Evolutionary conservation across 2,329 filamentous ascomycete genomes (phyloP).

Genomic region (Aspergillus ibericus): DNA sequence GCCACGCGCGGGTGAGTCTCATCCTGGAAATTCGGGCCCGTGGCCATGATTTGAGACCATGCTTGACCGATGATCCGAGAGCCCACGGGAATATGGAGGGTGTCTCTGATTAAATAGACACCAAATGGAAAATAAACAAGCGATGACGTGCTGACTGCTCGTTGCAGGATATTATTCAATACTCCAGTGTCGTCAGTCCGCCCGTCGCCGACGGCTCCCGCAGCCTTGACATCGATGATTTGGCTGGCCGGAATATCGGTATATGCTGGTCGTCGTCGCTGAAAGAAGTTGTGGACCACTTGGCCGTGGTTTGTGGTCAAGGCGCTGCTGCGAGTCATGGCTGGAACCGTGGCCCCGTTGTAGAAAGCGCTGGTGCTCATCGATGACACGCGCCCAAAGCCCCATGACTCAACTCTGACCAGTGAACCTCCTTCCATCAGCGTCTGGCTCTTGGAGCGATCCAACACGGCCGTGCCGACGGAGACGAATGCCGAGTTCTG

Average conservation of each 20-base stretch:
- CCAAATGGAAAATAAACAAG: constrained; percentile 76
- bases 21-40: constrained; percentile 31
- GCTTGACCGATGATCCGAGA: constrained; percentile 62
- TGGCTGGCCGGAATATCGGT: constrained; percentile 10
- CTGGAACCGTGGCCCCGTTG: constrained; percentile 8
- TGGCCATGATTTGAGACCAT: constrained; percentile 36
- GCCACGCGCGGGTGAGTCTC: constrained; percentile 23
- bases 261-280: constrained; percentile 15
- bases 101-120: constrained; percentile 68
- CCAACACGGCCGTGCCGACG: constrained; percentile 14
- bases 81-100: constrained; percentile 63
- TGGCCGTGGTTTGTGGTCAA: constrained; percentile 7
- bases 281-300: constrained; percentile 15
- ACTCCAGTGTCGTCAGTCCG: constrained; percentile 43
- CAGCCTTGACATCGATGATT: constrained; percentile 44
- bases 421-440: constrained; percentile 20
- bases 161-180: constrained; percentile 21
- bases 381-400: constrained; percentile 20
- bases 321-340: constrained; percentile 10
- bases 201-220: constrained; percentile 52
- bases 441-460: not conserved
- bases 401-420: constrained; percentile 20
- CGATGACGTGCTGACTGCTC: constrained; percentile 21
- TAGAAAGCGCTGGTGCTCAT: constrained; percentile 9
- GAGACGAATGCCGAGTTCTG: constrained; percentile 22